Evolutionary conservation across 192 early-diverging fungal genomes (phyloP).

Genomic region (Coemansia sp.): DNA sequence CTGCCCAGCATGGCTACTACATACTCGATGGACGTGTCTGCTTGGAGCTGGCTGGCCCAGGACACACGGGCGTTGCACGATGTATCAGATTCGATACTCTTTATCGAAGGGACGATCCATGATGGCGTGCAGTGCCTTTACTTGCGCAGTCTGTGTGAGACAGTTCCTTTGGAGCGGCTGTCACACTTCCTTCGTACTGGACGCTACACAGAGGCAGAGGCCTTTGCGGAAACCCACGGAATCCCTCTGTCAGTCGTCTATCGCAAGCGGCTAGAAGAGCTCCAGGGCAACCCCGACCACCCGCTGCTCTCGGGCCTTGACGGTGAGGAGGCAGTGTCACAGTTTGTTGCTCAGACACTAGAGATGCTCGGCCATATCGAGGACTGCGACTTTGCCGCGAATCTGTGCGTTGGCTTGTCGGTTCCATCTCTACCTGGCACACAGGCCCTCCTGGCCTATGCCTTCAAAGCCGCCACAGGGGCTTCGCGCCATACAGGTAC

Average conservation of each 20-base stretch:
- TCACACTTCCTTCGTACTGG: constrained; percentile 24
- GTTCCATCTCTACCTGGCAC: constrained; percentile 6
- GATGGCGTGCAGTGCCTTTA: constrained; percentile 9
- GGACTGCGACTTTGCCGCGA: constrained; percentile 8
- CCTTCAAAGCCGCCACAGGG: constrained; percentile 6
- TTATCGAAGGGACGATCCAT: constrained; percentile 22
- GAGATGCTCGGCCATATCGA: constrained; percentile 9
- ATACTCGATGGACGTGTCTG: constrained; percentile 22
- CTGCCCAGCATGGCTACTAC: constrained; percentile 15
- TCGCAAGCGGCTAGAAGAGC: constrained; percentile 16
- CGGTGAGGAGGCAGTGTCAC: neutral
- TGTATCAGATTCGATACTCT: constrained; percentile 18
- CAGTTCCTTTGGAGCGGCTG: constrained; percentile 34
- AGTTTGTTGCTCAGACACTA: neutral
- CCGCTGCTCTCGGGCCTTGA: neutral
- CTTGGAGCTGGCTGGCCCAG: constrained; percentile 25
- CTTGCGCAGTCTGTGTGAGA: constrained; percentile 24
- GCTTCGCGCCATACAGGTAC: too few relatives aligned
- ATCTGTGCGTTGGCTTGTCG: constrained; percentile 14
- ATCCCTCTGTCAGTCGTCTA: constrained; percentile 19
- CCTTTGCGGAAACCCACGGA: constrained; percentile 23
- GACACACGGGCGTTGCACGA: constrained; percentile 14
- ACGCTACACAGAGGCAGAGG: constrained; percentile 25
- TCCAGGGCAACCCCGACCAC: neutral
- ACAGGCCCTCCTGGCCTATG: constrained; percentile 16